A percentile compares a stretch with the other conserved stretches of the same genome.
These are phyloP conservation scores for Tetrahymena thermophila DNA, from an alignment of 73 alveolate genomes.

Conservation along the genomic window DNA sequence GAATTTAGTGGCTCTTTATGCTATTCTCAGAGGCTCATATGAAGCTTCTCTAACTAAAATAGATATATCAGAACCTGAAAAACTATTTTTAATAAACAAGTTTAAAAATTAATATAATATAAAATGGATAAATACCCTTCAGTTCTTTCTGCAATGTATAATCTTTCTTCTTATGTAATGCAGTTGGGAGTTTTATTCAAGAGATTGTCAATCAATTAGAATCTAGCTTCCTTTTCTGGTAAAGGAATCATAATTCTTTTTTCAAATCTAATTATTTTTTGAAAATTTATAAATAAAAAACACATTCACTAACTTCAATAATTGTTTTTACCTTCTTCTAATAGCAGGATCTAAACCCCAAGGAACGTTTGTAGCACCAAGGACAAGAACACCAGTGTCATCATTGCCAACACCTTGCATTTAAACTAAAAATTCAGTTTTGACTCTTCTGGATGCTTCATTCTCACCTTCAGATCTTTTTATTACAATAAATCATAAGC, in stretches of 20 bases:
- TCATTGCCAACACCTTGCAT: slow-evolving; percentile 77
- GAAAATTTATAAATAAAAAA: not conserved
- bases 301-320: not conserved
- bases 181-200: not conserved
- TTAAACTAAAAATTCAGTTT: slow-evolving; percentile 85
- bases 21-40: not conserved
- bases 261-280: slow-evolving; percentile 23
- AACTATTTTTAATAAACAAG: not conserved
- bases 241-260: slow-evolving; percentile 48
- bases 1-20: not conserved
- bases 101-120: not conserved
- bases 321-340: slow-evolving; percentile 57
- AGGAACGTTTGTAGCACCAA: slow-evolving; percentile 75
- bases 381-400: slow-evolving; percentile 45
- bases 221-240: slow-evolving; percentile 11
- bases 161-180: not conserved
- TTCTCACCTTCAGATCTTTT: slow-evolving; percentile 58
- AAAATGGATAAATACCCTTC: not conserved
- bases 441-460: slow-evolving; percentile 75
- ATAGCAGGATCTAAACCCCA: slow-evolving; percentile 77
- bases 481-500: not conserved
- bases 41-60: not conserved
- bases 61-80: not conserved
- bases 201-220: not conserved
- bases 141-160: not conserved